These are phyloP conservation scores for apple (Malus domestica) DNA, from an alignment of 306 rosid genomes.

Conservation along the genomic window ASM211411v1 NC_041803.1:9202001-9202500, in stretches of 20 bases:
- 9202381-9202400: neutral
- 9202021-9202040: constrained; percentile 92
- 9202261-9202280: constrained; percentile 48
- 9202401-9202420: constrained; percentile 4
- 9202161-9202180: constrained; percentile 71
- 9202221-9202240: constrained; percentile 80
- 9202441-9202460: constrained; percentile 97
- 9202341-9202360: constrained; percentile 6
- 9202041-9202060: constrained; percentile 97
- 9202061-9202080: constrained; percentile 88
- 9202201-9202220: constrained; percentile 92
- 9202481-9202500: constrained; percentile 86
- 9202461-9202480: constrained; percentile 93
- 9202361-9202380: neutral
- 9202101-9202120: constrained; percentile 80
- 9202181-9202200: constrained; percentile 82
- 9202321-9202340: constrained; percentile 50
- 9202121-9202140: constrained; percentile 75
- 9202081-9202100: constrained; percentile 80
- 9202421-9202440: constrained; percentile 30
- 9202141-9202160: constrained; percentile 70
- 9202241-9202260: constrained; percentile 63
- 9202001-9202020: constrained; percentile 84
- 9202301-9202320: constrained; percentile 67
- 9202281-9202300: constrained; percentile 51